Evolutionary conservation across 805 yeast species (phyloP), one percentile per base, ranked within the genome.

Genomic region (Wickerhamiella bombiphila): DNA sequence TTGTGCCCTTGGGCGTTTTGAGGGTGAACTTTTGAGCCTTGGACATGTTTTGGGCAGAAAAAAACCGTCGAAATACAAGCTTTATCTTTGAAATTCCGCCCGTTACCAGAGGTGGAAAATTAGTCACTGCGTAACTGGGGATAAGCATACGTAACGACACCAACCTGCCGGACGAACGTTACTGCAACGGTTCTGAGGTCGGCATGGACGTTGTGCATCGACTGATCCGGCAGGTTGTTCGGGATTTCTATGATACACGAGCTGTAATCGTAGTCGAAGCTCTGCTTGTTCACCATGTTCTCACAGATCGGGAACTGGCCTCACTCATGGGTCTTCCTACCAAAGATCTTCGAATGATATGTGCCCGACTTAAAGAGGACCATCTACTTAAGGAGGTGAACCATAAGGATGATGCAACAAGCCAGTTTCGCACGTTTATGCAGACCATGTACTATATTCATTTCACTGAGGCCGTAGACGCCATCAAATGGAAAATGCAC

Each of bases 401-500:
- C 24, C 51, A 46, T 43, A 70, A 74, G 4, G 70, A 71, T 25
- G 86, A 80, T 44, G 68, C 39, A 5, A 40, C 42, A 68, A 69
- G 73, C 44, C 79, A 71, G 42, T 22, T 17, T 7, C 66, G 94
- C 44, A 70, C 78, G 39, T 74, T 76, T 34, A 70, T 76, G 19
- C 69, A 86, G 49, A 79, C 88, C 2, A 83, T 83, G 51, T 91
- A 78, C 60, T 91, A 72, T 57, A 76, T 88, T 38, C 94, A 83
- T 53, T 74, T 72, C 54, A 82, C 95, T 2, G 94, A 85, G 56
- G 93, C 97, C 0, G 81, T 91, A 29, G 98, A 91, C 60, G 74
- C 95, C 3, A 74, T 91, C 54, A 91, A 91, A 59, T 91, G 97
- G 97, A 85, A 86, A 53, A 80, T 88, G 42, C 94, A 88, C 56